Base-by-base conservation (phyloP, 306 rosid genomes). In the Fragaria ananassa region DNA sequence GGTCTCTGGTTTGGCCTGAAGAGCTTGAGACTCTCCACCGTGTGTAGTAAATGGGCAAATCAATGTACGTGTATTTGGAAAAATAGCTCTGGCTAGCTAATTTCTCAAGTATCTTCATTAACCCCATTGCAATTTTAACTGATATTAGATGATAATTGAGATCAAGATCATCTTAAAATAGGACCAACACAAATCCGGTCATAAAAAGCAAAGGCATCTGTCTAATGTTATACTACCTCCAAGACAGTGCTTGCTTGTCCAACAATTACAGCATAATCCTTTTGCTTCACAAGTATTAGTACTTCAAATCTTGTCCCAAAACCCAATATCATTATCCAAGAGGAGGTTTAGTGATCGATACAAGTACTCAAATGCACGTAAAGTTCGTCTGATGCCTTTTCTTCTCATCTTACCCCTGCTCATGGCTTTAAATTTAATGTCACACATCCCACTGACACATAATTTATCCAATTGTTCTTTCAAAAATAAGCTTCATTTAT, bases 221-320 rank as follows among this genome's bases (percentile, higher is more conserved):
- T 19, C 10, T 29, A 13, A 25, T 6, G 58, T 7, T 18, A 56
- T 3, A 21, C 8, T 21, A 0, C 61, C 61, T n/a, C 61, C 1
- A 19, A 4, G 51, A 69, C 72, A 29, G 0, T 61, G 70, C 79
- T 67, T 74, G 76, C 84, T 76, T 76, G 63, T 13, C 17, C 63
- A 8, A 23, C 75, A 65, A 65, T 60, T 37, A 44, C n/a, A 53
- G 76, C 70, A 74, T 61, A 57, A 18, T 18, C 68, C 10, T 69
- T 51, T 61, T 56, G 8, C 4, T 54, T 49, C 11, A 25, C 39
- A 57, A 66, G 25, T 1, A 17, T 31, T 15, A 21, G n/a, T 23
- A 60, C 19, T 44, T 65, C 46, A 71, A 63, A 21, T 23, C 57
- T 3, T 2, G 18, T 58, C 71, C 23, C 45, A n/a, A n/a, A 19